phyloP scores from a whole-genome alignment of 108 stramenopile genomes.

The Nitzschia inconspicua region DNA sequence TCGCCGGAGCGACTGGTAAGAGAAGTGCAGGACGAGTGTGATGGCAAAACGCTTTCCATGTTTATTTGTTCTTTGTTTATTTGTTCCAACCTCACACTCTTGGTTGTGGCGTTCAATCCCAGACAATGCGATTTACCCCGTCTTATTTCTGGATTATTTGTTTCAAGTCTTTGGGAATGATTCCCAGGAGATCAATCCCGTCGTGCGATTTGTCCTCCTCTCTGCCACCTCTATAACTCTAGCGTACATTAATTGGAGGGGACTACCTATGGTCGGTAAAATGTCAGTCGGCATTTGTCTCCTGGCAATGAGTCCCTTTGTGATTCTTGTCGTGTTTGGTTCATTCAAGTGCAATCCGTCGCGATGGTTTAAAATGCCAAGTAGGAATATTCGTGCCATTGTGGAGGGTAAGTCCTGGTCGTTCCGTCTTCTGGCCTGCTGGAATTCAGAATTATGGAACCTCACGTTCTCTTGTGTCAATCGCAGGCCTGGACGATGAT shows the following conservation, averaged over 20 bases:
- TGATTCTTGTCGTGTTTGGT: slow-evolving; percentile 75
- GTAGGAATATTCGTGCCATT: no score
- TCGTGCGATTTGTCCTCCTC: slow-evolving; percentile 40
- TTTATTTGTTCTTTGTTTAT: not conserved
- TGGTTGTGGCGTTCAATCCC: slow-evolving; percentile 14
- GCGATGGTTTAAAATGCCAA: slow-evolving; percentile 77
- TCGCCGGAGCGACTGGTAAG: slow-evolving; percentile 61
- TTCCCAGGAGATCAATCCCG: slow-evolving; percentile 18
- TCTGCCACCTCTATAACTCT: slow-evolving; percentile 51
- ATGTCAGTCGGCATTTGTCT: slow-evolving; percentile 77
- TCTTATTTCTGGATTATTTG: slow-evolving; percentile 80
- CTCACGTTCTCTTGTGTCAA: slow-evolving; percentile 15
- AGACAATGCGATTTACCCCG: slow-evolving; percentile 90
- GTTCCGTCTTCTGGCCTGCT: no score
- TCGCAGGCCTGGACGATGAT: slow-evolving; percentile 25
- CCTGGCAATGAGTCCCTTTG: slow-evolving; percentile 89
- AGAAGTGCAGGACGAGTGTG: not conserved
- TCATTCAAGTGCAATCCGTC: slow-evolving; percentile 62
- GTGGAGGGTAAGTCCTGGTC: no score
- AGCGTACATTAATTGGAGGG: slow-evolving; percentile 81
- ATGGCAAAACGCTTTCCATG: not conserved
- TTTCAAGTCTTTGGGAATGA: slow-evolving; percentile 24
- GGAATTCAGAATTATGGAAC: no score
- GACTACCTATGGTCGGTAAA: slow-evolving; percentile 83
- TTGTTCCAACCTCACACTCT: not conserved